Evolutionary conservation across 208 protist species (phyloP), one percentile per base, ranked within the genome.

Genomic region (Trypanosomatidae sp.): DNA sequence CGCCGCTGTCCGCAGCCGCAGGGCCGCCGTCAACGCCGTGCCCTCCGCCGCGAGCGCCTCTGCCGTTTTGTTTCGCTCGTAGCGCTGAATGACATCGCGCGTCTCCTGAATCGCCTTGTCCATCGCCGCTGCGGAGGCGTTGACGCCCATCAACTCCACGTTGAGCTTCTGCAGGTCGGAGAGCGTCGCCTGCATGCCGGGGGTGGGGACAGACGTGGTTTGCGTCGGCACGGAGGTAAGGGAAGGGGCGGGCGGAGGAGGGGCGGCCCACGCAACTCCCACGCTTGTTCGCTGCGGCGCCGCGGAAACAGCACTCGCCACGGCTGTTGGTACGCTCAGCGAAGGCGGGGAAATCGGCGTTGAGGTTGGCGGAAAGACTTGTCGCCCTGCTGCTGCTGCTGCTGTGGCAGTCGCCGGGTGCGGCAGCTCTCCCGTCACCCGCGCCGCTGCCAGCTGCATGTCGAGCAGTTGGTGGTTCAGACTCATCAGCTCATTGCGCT

Each of bases 391-490:
- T n/a, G n/a, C n/a, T n/a, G n/a, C n/a, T n/a, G n/a, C n/a, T n/a
- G n/a, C n/a, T n/a, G n/a, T n/a, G n/a, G n/a, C n/a, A n/a, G n/a
- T n/a, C n/a, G n/a, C n/a, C n/a, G n/a, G n/a, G n/a, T n/a, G n/a
- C n/a, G 74, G 67, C 17, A 60, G 19, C 22, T 68, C 79, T 5
- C 62, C 72, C 13, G 53, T 68, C 19, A 62, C 66, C 17, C 82
- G 83, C 19, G 86, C 82, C 0, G 84, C 83, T 3, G 69, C 70
- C 43, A 89, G 36, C 68, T 93, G 86, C 62, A 94, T 66, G 25
- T 96, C 86, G 39, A 94, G 62, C 10, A 96, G 78, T 39, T 93
- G 74, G 22, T 85, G 79, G 69, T 93, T 96, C 19, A 94, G 78
- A 9, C 70, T 71, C 69, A 93, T 67, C 13, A 96, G 74, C 52